Evolutionary conservation across 192 early-diverging fungal species (phyloP).

Genomic region (Coemansia sp.): DNA sequence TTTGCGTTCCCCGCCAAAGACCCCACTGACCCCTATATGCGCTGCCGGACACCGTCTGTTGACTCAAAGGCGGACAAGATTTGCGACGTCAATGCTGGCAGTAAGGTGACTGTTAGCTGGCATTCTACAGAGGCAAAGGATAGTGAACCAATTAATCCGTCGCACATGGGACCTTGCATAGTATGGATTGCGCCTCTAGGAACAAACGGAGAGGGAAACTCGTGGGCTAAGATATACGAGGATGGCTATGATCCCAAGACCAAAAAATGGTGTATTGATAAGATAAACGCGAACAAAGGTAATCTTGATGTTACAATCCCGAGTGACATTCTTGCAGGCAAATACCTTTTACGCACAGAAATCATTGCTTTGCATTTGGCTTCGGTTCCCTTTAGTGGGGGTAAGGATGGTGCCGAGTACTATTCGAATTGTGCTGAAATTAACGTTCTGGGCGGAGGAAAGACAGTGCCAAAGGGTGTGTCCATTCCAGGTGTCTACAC

Average conservation of each 20-base stretch:
- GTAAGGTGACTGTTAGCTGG: background rate
- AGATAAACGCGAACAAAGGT: slow-evolving; percentile 23
- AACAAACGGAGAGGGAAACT: slow-evolving; percentile 13
- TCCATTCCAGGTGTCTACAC: slow-evolving; percentile 28
- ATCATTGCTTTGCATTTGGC: slow-evolving; percentile 25
- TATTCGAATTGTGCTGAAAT: slow-evolving; percentile 29
- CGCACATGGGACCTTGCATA: slow-evolving; percentile 24
- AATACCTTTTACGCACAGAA: slow-evolving; percentile 24
- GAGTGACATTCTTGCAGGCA: slow-evolving; percentile 12
- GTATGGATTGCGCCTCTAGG: slow-evolving; percentile 30
- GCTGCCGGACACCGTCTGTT: background rate
- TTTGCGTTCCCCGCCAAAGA: background rate
- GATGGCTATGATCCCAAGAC: slow-evolving; percentile 21
- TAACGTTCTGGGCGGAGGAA: slow-evolving; percentile 13
- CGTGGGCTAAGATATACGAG: slow-evolving; percentile 44
- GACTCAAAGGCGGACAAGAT: background rate
- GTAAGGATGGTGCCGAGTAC: slow-evolving; percentile 16
- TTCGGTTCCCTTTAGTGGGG: background rate
- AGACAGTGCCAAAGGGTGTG: slow-evolving; percentile 14
- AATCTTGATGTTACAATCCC: slow-evolving; percentile 30
- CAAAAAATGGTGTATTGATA: slow-evolving; percentile 35
- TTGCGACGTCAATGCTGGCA: background rate
- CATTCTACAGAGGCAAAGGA: background rate
- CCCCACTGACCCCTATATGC: background rate
- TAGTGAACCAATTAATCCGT: background rate